Evolutionary conservation across 108 stramenopile species (phyloP), one percentile per base, ranked within the genome.

Genomic region (Cylindrotheca fusiformis): DNA sequence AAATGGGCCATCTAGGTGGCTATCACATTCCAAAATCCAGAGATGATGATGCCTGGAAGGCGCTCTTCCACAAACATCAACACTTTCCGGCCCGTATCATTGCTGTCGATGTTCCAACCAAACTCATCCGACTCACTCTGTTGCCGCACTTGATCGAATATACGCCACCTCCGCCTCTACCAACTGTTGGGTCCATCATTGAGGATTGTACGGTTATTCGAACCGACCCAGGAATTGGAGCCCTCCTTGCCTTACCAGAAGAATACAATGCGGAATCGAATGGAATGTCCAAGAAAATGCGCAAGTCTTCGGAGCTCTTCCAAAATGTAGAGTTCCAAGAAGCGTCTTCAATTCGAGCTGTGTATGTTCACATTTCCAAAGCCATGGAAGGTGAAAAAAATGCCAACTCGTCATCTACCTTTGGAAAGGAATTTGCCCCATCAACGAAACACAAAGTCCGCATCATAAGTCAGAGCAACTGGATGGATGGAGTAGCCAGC

Each of bases 341-440:
- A 27, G 87, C 85, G 49, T 63, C 71, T 31, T 63, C 60, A 17
- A 60, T 83, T 19, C 64, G 46, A 49, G 68, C 76, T 17, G 90
- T 81, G 36, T 95, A 91, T 60, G 90, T 95, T 5, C 94, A 95
- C 67, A 91, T 91, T 63, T 86, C 85, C 54, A 94, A 94, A 67
- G 85, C 92, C n/a, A 78, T 87, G 28, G 80, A 87, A 50, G 74
- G 68, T 22, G 69, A 76, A 29, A 58, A 59, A 19, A 64, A 57
- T 4, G 36, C 55, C 30, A 24, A 25, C 17, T 64, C 66, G 50
- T 36, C 60, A 1, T 49, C 52, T 57, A 83, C 74, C 23, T 94
- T 91, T 65, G 74, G 74, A 18, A 87, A 87, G 50, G 80, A 86
- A 55, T 94, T 91, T 68, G 70, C 87, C 32, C 71, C 86, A 8